phyloP scores from a whole-genome alignment of 805 yeast species.

The Saccharomycopsis lassenensis region DNA sequence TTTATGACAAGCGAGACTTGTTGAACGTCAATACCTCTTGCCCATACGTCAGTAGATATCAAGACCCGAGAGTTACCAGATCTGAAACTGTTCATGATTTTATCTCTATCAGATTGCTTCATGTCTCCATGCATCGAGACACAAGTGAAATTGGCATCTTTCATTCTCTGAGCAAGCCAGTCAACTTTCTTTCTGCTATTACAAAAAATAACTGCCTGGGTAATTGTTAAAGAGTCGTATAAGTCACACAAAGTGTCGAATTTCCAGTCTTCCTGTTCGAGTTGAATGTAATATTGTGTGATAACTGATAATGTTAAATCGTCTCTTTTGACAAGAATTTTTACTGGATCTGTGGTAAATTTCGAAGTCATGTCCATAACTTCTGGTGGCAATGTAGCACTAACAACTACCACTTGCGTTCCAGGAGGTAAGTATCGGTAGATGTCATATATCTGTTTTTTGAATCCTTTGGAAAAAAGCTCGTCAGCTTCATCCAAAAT shows the following conservation, averaged over 20 bases:
- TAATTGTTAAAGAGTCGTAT: conserved; percentile 89
- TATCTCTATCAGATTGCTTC: conserved; percentile 88
- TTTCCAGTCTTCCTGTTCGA: conserved; percentile 89
- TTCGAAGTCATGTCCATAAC: conserved; percentile 84
- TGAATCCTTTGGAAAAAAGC: conserved; percentile 85
- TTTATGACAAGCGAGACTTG: conserved; percentile 92
- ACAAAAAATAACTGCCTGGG: conserved; percentile 97
- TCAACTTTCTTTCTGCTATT: conserved; percentile 93
- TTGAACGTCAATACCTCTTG: conserved; percentile 97
- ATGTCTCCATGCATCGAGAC: conserved; percentile 94
- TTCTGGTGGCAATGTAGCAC: conserved; percentile 91
- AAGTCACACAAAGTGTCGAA: conserved; percentile 90
- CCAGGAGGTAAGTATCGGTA: conserved; percentile 79
- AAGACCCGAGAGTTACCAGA: conserved; percentile 88
- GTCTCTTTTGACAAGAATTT: conserved; percentile 89
- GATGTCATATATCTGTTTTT: conserved; percentile 90
- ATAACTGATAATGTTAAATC: conserved; percentile 94
- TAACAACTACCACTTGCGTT: conserved; percentile 88
- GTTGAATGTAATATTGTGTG: conserved; percentile 83
- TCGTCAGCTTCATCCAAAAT: conserved; percentile 98
- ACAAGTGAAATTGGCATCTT: conserved; percentile 77
- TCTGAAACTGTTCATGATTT: conserved; percentile 92
- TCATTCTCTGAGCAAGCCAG: conserved; percentile 66
- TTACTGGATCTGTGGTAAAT: conserved; percentile 91
- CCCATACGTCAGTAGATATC: conserved; percentile 91